Percentiles rank a stretch among this genome's conserved stretches.
phyloP scores from a whole-genome alignment of 768 basidiomycete species.

The Trametes cubensis region DNA sequence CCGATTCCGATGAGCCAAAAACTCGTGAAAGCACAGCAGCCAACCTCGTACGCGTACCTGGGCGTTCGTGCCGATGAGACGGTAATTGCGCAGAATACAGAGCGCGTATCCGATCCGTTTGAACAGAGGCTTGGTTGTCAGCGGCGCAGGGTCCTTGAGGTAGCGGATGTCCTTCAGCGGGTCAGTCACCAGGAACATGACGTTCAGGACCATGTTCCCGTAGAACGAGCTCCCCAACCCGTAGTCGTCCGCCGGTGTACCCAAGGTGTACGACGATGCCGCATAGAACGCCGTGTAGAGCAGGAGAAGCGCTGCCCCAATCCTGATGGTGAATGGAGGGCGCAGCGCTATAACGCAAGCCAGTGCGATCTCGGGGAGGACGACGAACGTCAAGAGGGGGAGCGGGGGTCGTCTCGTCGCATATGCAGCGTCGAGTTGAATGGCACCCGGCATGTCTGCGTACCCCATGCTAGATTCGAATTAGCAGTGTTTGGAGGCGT shows the following conservation, averaged over 20 bases:
- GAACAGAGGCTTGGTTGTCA: slow-evolving; percentile 4
- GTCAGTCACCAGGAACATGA: neutral
- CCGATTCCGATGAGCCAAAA: too few relatives aligned
- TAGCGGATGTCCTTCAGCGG: slow-evolving; percentile 7
- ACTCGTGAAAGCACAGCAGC: too few relatives aligned
- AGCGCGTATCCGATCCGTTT: slow-evolving; percentile 1
- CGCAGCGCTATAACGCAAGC: neutral
- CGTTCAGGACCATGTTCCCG: neutral
- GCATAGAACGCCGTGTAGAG: neutral
- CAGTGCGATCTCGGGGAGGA: neutral
- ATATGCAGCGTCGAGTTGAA: too few relatives aligned
- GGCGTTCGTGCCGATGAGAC: slow-evolving; percentile 23
- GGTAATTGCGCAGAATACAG: slow-evolving; percentile 7
- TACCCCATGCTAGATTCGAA: too few relatives aligned
- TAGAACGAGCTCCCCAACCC: neutral
- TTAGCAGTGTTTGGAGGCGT: neutral
- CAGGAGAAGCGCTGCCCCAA: neutral
- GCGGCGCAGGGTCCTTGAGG: neutral
- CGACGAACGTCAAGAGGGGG: neutral
- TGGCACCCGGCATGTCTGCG: too few relatives aligned
- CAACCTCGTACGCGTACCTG: slow-evolving; percentile 21
- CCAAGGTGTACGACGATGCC: neutral
- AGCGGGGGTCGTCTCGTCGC: neutral
- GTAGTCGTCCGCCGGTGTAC: neutral
- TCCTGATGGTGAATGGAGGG: neutral